These are phyloP conservation scores for Euphorbia schlechtendalii DNA, from an alignment of 441 rosid genomes.

Conservation along the genomic window DNA sequence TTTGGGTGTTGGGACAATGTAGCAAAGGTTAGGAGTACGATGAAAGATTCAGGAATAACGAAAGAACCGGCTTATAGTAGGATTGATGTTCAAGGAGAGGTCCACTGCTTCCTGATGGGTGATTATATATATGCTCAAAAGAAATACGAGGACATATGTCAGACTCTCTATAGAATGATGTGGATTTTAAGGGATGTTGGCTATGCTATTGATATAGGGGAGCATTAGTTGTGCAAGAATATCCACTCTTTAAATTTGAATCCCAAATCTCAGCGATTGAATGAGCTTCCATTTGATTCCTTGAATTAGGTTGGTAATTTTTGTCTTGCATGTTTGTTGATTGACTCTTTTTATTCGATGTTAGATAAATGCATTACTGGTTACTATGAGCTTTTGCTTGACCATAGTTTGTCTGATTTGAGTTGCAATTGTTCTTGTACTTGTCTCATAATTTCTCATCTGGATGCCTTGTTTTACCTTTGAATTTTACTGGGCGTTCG, in stretches of 20 bases:
- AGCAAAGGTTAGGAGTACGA: slow-evolving; percentile 46
- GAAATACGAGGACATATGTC: slow-evolving; percentile 35
- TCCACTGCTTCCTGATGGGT: slow-evolving; percentile 46
- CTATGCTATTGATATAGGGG: slow-evolving; percentile 28
- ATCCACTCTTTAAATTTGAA: neutral
- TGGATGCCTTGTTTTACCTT: neutral
- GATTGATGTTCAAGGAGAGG: slow-evolving; percentile 59
- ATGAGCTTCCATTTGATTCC: slow-evolving; percentile 10
- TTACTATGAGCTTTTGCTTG: neutral
- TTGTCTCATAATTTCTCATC: neutral
- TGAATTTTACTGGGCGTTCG: neutral
- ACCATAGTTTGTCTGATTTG: neutral
- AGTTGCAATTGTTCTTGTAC: too few species aligned
- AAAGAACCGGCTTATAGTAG: slow-evolving; percentile 72
- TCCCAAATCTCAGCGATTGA: slow-evolving; percentile 1
- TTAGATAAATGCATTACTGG: neutral
- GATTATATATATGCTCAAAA: slow-evolving; percentile 47
- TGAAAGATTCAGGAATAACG: slow-evolving; percentile 46
- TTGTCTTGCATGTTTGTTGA: neutral
- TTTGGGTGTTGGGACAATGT: slow-evolving; percentile 63
- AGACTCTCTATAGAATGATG: slow-evolving; percentile 37
- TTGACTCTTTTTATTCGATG: neutral
- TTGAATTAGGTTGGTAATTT: neutral
- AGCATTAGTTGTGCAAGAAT: slow-evolving; percentile 19
- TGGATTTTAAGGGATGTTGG: slow-evolving; percentile 38